Percentiles rank a stretch among this genome's conserved stretches.
phyloP scores from a whole-genome alignment of 805 yeast species.

The Candida hungchunana region DNA sequence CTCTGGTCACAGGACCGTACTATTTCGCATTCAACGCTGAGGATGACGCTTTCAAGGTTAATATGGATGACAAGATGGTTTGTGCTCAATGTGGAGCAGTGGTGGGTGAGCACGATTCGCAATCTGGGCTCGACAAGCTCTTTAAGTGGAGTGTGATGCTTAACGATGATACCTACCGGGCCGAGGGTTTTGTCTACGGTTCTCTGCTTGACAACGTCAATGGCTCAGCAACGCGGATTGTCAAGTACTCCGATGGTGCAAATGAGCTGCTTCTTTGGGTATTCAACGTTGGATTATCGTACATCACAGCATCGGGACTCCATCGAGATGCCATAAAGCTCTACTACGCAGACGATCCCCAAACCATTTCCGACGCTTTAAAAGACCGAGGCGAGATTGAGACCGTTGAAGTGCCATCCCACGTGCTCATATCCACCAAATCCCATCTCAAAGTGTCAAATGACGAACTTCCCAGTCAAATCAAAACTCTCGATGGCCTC shows the following conservation, averaged over 20 bases:
- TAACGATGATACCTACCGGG: conserved; percentile 30
- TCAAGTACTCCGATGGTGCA: conserved; percentile 24
- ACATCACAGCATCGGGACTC: conserved; percentile 8
- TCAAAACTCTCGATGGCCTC: conserved; percentile 16
- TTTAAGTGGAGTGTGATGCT: conserved; percentile 56
- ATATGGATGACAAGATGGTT: conserved; percentile 11
- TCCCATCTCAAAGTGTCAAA: conserved; percentile 28
- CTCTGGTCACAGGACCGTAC: conserved; percentile 51
- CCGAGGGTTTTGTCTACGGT: conserved; percentile 35
- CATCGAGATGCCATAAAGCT: conserved; percentile 38
- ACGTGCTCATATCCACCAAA: conserved; percentile 30
- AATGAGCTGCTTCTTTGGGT: conserved; percentile 41
- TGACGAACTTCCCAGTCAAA: conserved; percentile 30
- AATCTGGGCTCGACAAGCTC: conserved; percentile 33
- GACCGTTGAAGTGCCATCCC: conserved; percentile 29
- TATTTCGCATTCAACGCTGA: conserved; percentile 35
- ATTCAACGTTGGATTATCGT: conserved; percentile 39
- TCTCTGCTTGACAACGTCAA: conserved; percentile 39
- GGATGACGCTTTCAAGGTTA: conserved; percentile 4
- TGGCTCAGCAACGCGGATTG: conserved; percentile 37
- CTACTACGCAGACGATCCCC: conserved; percentile 35
- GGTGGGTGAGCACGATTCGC: conserved; percentile 39
- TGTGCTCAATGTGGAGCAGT: conserved; percentile 36
- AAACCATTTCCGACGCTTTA: conserved; percentile 26
- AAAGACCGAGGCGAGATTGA: conserved; percentile 38